Evolutionary conservation across 176 grass and related monocot species (phyloP), one percentile per base, ranked within the genome.

Genomic region (Phyllostachys edulis): DNA sequence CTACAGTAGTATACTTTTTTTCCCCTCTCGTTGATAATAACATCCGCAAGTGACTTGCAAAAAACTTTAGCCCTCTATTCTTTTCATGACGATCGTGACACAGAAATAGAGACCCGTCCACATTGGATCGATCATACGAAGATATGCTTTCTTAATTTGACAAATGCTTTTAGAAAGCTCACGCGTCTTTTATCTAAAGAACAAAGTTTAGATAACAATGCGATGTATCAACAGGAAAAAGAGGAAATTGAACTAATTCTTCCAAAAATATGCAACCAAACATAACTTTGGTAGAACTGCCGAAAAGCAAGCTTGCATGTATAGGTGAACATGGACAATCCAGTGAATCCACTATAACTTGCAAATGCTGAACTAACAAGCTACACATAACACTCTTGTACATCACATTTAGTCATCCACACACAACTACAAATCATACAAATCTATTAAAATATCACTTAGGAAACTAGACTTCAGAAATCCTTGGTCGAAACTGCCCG

Each of bases 1-100:
- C 63, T 46, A 32, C 15, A 45, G 34, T 38, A 40, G 11, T 29
- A 29, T 18, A 41, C 5, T 57, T 34, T 7, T 49, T 63, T 85
- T 64, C 1, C 0, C 11, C 41, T 41, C 21, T 24, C 45, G 16
- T 5, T 46, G 34, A 81, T 80, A 82, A 70, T 67, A 67, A 3
- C 83, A 63, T 13, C 14, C 61, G 81, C 87, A 89, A 84, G 75
- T 89, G 87, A 74, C 60, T 50, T 38, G 61, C 47, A 60, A 71
- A 72, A 78, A 78, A 86, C 55, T 82, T 49, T 40, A 26, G 26
- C 13, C 67, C 14, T 89, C 83, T 71, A 86, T 90, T 82, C 78
- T 82, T 86, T 78, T 49, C 83, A 86, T 57, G 83, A 66, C 78
- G 72, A 90, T 82, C 45, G 71, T 71, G 72, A 72, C 83, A 86